Evolutionary conservation across 805 yeast genomes (phyloP).

Genomic region (Lipomyces yamanashiensis): DNA sequence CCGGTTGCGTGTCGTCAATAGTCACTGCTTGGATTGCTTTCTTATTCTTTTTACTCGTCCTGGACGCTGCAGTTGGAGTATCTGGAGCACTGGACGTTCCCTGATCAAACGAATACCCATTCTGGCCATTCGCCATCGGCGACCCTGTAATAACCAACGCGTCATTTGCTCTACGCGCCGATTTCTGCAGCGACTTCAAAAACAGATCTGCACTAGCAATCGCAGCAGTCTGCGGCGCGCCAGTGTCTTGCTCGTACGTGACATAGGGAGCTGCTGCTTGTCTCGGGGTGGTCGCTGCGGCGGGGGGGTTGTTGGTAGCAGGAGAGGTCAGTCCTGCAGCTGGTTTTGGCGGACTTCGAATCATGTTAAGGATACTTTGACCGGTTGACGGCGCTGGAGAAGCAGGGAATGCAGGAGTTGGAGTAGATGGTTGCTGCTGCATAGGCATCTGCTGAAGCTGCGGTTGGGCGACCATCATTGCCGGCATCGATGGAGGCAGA

Average conservation of each 20-base stretch:
- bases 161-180: neutral
- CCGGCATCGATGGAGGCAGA: neutral
- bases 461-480: neutral
- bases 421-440: neutral
- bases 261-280: neutral
- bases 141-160: neutral
- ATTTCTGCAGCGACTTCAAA: constrained; percentile 26
- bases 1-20: neutral
- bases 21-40: neutral
- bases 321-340: neutral
- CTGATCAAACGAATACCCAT: neutral
- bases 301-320: neutral
- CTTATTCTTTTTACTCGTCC: neutral
- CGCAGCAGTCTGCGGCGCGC: constrained; percentile 13
- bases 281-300: neutral
- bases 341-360: constrained; percentile 1
- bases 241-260: constrained; percentile 5
- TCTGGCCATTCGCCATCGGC: neutral
- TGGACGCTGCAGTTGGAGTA: neutral
- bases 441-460: neutral
- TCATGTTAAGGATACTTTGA: constrained; percentile 12
- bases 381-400: neutral
- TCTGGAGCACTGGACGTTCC: neutral
- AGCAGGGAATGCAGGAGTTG: neutral
- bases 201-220: constrained; percentile 20